Conservation (phyloP, 2,329 filamentous ascomycete genomes). For the Hypoxylon sp. region DNA sequence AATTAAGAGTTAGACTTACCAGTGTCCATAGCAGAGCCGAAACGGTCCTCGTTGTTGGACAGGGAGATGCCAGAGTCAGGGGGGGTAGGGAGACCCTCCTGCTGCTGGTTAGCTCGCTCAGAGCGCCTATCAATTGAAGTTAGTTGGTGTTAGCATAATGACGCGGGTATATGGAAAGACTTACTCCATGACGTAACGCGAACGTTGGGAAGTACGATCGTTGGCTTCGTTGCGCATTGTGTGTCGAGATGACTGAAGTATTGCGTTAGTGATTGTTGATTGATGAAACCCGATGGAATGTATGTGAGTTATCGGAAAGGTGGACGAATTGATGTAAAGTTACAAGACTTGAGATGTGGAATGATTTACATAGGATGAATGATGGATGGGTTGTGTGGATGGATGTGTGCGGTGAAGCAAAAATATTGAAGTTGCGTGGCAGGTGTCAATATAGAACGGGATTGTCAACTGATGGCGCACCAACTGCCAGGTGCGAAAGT, state of each 20-base stretch:
- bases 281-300: not conserved
- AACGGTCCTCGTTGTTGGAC: not conserved
- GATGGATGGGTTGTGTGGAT: constrained; percentile 1
- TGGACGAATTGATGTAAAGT: not conserved
- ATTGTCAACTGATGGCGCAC: not conserved
- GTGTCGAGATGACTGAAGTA: constrained; percentile 14
- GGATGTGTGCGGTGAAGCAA: not conserved
- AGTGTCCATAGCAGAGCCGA: not conserved
- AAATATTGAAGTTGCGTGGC: not conserved
- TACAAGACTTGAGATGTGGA: not conserved
- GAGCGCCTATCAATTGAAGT: constrained; percentile 3
- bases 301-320: not conserved
- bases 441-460: not conserved
- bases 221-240: not conserved
- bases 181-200: not conserved
- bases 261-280: constrained; percentile 25
- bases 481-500: not conserved
- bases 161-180: not conserved
- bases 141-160: constrained; percentile 3
- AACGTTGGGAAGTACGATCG: not conserved
- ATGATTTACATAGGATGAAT: not conserved
- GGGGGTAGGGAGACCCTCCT: not conserved
- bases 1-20: constrained; percentile 23
- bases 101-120: not conserved
- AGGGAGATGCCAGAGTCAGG: constrained; percentile 25